Evolutionary conservation across 2,329 filamentous ascomycete species (phyloP).

Genomic region (Xylariales sp.): DNA sequence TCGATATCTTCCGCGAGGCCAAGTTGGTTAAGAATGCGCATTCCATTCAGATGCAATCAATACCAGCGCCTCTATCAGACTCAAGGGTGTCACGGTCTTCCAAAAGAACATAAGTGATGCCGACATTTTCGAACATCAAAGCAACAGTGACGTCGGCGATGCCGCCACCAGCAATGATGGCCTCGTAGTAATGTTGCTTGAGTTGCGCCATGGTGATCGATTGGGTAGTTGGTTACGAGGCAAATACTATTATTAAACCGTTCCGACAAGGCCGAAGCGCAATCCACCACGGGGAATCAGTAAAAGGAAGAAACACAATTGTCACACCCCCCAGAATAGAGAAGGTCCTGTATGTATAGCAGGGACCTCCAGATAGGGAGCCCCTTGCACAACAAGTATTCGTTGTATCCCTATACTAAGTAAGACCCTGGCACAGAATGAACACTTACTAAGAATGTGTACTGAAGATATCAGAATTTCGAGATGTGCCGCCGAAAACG

Average conservation of each 20-base stretch:
- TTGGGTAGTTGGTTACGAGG: neutral
- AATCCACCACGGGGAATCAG: too few species aligned
- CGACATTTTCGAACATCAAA: slow-evolving; percentile 52
- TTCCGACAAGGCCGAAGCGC: too few species aligned
- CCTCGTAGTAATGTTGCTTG: slow-evolving; percentile 9
- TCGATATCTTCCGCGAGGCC: slow-evolving; percentile 50
- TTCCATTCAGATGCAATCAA: slow-evolving; percentile 53
- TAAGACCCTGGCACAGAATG: too few species aligned
- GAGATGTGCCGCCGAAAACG: too few species aligned
- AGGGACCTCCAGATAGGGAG: too few species aligned
- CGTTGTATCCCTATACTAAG: too few species aligned
- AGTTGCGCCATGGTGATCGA: slow-evolving; percentile 3
- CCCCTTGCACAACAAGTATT: too few species aligned
- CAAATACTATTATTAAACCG: neutral
- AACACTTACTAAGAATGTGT: too few species aligned
- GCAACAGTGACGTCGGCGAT: slow-evolving; percentile 55
- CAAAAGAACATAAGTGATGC: slow-evolving; percentile 58
- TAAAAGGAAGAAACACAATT: too few species aligned
- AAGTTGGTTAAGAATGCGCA: slow-evolving; percentile 57
- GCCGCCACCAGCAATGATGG: slow-evolving; percentile 39
- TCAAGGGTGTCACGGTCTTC: slow-evolving; percentile 52
- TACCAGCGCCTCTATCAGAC: slow-evolving; percentile 55
- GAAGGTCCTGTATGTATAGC: too few species aligned
- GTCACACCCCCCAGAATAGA: too few species aligned
- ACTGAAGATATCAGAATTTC: too few species aligned